Base-by-base conservation (phyloP, 768 basidiomycete genomes). In the Cystofilobasidium ferigula region DNA sequence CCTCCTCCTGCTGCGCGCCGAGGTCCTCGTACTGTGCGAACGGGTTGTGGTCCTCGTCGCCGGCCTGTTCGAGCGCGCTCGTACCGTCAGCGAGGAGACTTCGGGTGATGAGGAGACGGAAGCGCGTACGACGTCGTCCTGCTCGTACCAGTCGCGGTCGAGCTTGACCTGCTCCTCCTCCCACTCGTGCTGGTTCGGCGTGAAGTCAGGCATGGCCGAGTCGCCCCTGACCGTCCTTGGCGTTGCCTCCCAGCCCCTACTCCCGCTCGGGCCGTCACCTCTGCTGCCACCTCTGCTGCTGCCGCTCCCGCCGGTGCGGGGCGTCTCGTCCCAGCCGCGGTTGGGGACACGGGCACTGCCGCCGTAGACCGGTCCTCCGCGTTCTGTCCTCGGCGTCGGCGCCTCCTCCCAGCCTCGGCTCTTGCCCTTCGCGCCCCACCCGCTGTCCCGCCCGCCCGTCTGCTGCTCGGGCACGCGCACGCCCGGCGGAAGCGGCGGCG, bases 271-370 rank as follows among this genome's bases (percentile, higher is more conserved):
- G n/a, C 45, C 34, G 14, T 61, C 60, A 2, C 60, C 60, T n/a
- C 42, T 1, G 28, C 42, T n/a, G n/a, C n/a, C n/a, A n/a, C n/a
- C n/a, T n/a, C n/a, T n/a, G n/a, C n/a, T n/a, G n/a, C n/a, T 45
- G 1, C 59, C 60, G 38, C 38, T 12, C 1, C 32, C 51, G 7
- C 77, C 76, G 69, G 76, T 77, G 36, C 86, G 82, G 14, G 92
- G 93, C 1, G 92, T 98, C 10, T 93, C 87, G 61, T 95, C 93
- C 93, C 93, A 98, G 2, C 85, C 85, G 63, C 89, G 83, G 74
- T 94, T 90, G 0, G 92, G 91, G 20, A 95, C 86, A 35, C 93
- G 85, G 36, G 91, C 84, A 70, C 88, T 91, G 0, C 89, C 87
- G 42, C 69, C 63, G 38, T 74, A 71, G 20, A 67, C 48, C 26